Percentiles rank a stretch among this genome's conserved stretches.
Conservation (phyloP, 306 rosid species). For the Crataegus laevigata region DNA sequence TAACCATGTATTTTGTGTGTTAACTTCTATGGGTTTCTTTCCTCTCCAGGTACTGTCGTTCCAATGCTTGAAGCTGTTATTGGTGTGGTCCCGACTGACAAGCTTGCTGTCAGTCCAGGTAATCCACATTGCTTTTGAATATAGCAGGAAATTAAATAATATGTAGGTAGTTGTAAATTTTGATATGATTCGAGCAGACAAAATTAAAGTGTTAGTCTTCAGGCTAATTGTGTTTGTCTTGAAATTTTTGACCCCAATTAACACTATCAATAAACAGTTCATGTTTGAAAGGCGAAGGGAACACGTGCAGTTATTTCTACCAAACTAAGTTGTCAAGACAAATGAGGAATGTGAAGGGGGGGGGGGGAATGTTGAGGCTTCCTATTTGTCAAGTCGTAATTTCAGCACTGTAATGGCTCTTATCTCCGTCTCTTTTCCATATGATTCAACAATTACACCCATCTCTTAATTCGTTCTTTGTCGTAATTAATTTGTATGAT, state of each 20-base stretch:
- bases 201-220: neutral
- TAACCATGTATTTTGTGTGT: neutral
- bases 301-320: no score
- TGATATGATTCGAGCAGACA: neutral
- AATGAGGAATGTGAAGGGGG: neutral
- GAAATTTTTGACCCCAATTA: neutral
- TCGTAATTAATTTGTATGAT: neutral
- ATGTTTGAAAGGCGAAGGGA: neutral
- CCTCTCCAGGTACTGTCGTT: slow-evolving; percentile 51
- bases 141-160: neutral
- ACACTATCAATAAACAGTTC: neutral
- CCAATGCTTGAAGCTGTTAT: slow-evolving; percentile 87
- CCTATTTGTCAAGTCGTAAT: neutral
- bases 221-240: neutral
- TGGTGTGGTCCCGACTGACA: slow-evolving; percentile 55
- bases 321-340: no score
- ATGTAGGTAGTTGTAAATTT: neutral
- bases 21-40: neutral
- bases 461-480: no score
- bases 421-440: no score
- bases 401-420: neutral
- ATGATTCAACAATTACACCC: no score
- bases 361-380: neutral
- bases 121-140: neutral
- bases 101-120: slow-evolving; percentile 91